Evolutionary conservation across 2,329 filamentous ascomycete genomes (phyloP).

Genomic region (Aspergillus carbonarius): DNA sequence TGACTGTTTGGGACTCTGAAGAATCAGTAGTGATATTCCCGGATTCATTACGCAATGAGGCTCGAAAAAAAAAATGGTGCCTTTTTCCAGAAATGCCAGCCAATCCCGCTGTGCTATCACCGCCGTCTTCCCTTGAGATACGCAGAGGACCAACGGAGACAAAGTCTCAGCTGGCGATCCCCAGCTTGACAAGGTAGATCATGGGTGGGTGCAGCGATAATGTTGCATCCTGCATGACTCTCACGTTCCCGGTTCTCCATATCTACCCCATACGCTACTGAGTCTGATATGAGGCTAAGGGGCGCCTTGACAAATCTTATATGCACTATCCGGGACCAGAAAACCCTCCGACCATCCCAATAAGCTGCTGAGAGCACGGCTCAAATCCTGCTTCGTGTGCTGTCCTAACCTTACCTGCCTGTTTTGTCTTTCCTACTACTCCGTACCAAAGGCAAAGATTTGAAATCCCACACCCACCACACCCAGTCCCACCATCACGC

Average conservation of each 20-base stretch:
- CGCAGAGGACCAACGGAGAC: neutral
- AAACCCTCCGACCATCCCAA: neutral
- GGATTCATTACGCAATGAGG: neutral
- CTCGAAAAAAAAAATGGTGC: neutral
- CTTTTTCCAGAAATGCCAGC: neutral
- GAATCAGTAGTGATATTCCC: neutral
- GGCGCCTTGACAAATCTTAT: constrained; percentile 2
- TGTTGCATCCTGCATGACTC: neutral
- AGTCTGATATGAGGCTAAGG: neutral
- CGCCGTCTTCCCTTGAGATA: neutral
- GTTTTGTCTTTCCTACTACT: neutral
- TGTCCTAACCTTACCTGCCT: neutral
- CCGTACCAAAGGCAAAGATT: neutral
- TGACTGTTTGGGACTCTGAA: neutral
- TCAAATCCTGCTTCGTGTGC: neutral
- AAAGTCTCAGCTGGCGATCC: neutral
- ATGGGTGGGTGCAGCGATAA: neutral
- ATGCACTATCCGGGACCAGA: neutral
- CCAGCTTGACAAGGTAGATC: constrained; percentile 2
- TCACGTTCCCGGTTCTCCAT: neutral
- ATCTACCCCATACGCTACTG: constrained; percentile 7
- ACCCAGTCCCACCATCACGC: neutral
- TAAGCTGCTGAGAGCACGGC: neutral
- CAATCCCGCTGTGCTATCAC: neutral
- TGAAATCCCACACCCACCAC: neutral